Evolutionary conservation across 371 early-diverging fungal species (phyloP).

Genomic region (Syncephalastrum sp.): DNA sequence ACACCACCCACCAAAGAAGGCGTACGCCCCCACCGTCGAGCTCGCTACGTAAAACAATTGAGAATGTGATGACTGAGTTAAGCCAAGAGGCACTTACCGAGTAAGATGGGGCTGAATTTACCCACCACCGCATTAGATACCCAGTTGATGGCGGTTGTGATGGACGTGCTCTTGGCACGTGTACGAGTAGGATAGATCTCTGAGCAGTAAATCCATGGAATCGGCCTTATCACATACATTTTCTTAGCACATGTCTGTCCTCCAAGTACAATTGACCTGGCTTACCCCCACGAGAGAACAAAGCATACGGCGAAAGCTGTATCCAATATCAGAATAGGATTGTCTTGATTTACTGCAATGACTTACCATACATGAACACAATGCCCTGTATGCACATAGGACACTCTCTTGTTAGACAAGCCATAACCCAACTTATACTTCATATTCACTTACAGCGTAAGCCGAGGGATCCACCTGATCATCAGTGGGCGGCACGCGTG

Average conservation of each 20-base stretch:
- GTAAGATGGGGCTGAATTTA: constrained; percentile 29
- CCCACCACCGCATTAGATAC: constrained; percentile 40
- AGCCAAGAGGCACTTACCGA: constrained; percentile 6
- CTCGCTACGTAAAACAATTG: constrained; percentile 9
- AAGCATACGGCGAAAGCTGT: constrained; percentile 29
- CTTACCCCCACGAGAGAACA: constrained; percentile 33
- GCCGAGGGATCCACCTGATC: constrained; percentile 10
- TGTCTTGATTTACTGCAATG: not conserved
- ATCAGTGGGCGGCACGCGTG: not conserved
- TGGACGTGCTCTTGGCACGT: constrained; percentile 51
- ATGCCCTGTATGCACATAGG: constrained; percentile 20
- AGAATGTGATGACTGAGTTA: not conserved
- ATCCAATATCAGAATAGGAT: not conserved
- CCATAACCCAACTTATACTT: constrained; percentile 10
- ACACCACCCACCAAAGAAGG: constrained; percentile 39
- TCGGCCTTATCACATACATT: constrained; percentile 5
- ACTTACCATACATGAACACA: constrained; percentile 35
- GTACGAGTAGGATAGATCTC: constrained; percentile 55
- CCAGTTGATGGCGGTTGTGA: constrained; percentile 72
- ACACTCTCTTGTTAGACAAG: not conserved
- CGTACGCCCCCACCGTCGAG: constrained; percentile 38
- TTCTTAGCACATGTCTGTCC: too few relatives aligned
- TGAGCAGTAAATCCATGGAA: constrained; percentile 50
- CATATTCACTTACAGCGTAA: constrained; percentile 5
- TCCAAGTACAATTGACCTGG: too few relatives aligned